A percentile compares a stretch with the other conserved stretches of the same genome.
Conservation (phyloP, 2,329 filamentous ascomycete species). For the Chrysosporium queenslandicum region DNA sequence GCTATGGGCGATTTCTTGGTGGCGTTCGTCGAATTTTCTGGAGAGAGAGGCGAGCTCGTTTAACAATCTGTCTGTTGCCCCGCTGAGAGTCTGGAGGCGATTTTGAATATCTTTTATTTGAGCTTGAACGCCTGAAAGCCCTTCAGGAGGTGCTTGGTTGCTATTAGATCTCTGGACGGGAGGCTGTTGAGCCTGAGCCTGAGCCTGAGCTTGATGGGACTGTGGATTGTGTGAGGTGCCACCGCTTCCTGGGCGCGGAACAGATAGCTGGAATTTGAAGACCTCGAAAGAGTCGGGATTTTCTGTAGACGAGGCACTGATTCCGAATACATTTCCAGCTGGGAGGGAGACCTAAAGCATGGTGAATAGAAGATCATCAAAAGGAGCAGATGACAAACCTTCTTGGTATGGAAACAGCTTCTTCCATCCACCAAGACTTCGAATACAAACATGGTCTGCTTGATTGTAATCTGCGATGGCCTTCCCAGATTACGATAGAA, state of each 20-base stretch:
- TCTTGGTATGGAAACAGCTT: conserved; percentile 72
- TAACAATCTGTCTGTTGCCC: conserved; percentile 48
- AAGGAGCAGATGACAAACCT: conserved; percentile 28
- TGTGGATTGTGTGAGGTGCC: conserved; percentile 20
- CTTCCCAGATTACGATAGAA: conserved; percentile 83
- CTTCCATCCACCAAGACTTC: conserved; percentile 70
- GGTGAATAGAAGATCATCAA: background rate
- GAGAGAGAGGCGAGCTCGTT: conserved; percentile 45
- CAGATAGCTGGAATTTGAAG: conserved; percentile 71
- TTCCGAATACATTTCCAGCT: conserved; percentile 69
- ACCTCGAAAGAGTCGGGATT: conserved; percentile 91
- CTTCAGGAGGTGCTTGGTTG: conserved; percentile 14
- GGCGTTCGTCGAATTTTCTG: conserved; percentile 43
- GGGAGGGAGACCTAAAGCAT: conserved; percentile 59
- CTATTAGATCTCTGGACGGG: conserved; percentile 25
- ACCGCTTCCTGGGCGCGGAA: conserved; percentile 31
- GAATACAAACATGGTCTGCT: conserved; percentile 54
- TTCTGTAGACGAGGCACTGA: conserved; percentile 80
- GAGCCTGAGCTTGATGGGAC: conserved; percentile 20
- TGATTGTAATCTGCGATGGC: conserved; percentile 69
- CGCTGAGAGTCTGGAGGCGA: conserved; percentile 57
- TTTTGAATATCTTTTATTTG: conserved; percentile 81
- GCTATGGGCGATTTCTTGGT: conserved; percentile 42
- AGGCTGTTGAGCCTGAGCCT: too few relatives aligned
- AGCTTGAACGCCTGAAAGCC: conserved; percentile 10